Evolutionary conservation across 352 stramenopile genomes (phyloP), one percentile per base, ranked within the genome.

Genomic region (Detonula confervacea): DNA sequence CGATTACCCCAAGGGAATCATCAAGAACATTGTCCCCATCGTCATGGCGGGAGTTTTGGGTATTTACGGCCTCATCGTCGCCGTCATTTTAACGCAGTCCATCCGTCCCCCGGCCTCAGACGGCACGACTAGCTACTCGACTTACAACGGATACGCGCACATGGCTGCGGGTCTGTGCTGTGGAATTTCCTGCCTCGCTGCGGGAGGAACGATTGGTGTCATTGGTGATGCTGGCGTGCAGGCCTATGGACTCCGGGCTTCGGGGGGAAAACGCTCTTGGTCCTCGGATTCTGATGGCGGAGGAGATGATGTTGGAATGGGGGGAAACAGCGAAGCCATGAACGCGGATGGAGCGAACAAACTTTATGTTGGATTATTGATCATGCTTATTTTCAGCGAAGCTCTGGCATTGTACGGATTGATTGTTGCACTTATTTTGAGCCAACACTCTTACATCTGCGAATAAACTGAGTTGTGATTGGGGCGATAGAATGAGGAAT

Each of bases 351-450:
- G 57, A 37, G 77, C 79, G 14, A 94, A 97, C 82, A 97, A 96
- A 81, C 89, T 98, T 55, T 98, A 98, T 84, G 95, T 98, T 68
- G 96, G 95, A 84, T 97, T 98, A 94, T 98, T 98, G 80, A 90
- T 98, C 77, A 98, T 98, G 75, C 87, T 99, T 70, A 99, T 99
- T 97, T 99, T 99, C 93, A 95, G 94, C 29, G 96, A 99, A 90
- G 97, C 97, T 61, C 90, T 99, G 78, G 97, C 94, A 51, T 90
- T 98, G 55, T 98, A 98, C 52, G 96, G 96, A 55, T 66, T 95
- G 7, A 95, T 95, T 84, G 88, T 93, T 49, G 90, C 90, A 6
- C 75, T 95, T 7, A 95, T 95, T 78, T 82, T 95, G 75, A 92
- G 83, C 69, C 91, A 95, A 68, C 93, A 95, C 80, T 92, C 87